Conservation (phyloP, 306 rosid species). For the Canavalia gladiata region DNA sequence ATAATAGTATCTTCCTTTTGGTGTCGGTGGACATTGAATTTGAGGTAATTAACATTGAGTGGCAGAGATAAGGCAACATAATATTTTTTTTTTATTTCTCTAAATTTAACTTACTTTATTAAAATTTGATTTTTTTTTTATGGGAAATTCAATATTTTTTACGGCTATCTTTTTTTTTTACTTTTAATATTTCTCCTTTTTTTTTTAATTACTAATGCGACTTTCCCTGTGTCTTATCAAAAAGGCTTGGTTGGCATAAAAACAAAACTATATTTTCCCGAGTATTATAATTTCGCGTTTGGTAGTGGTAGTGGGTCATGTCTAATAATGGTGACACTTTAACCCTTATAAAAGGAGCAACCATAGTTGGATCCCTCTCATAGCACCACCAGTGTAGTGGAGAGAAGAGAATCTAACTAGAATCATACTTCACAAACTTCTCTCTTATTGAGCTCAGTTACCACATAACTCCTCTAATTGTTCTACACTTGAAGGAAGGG, state of each 20-base stretch:
- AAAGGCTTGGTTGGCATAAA: neutral
- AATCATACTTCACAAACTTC: neutral
- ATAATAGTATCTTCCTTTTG: neutral
- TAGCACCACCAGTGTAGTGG: neutral
- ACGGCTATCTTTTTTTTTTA: too few relatives aligned
- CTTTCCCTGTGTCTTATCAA: neutral
- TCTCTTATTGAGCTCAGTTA: neutral
- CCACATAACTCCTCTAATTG: neutral
- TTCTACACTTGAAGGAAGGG: neutral
- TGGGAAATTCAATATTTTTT: too few relatives aligned
- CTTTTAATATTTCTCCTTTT: too few relatives aligned
- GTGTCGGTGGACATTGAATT: constrained; percentile 27
- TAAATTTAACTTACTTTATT: neutral
- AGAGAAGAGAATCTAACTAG: neutral
- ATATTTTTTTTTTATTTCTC: neutral
- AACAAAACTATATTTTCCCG: constrained; percentile 24
- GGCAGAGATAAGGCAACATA: constrained; percentile 5
- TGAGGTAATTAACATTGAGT: neutral
- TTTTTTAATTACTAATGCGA: neutral
- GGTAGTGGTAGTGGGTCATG: neutral
- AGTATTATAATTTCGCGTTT: neutral
- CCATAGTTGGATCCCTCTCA: constrained; percentile 33
- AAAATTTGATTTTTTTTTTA: too few relatives aligned
- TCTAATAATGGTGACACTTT: neutral
- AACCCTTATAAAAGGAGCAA: constrained; percentile 39